Evolutionary conservation across 352 stramenopile species (phyloP).

Genomic region (Thraustochytrium sp.): DNA sequence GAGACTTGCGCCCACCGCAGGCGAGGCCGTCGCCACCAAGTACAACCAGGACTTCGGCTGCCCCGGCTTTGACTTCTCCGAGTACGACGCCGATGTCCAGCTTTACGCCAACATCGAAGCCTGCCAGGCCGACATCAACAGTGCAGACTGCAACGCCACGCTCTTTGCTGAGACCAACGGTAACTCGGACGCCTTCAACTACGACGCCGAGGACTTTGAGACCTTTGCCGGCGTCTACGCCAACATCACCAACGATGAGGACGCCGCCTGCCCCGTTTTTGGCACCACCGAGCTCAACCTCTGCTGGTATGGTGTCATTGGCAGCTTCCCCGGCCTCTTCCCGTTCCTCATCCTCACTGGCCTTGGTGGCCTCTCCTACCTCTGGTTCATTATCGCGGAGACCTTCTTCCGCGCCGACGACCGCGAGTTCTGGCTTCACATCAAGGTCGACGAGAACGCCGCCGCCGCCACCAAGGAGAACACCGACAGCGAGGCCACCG

Average conservation of each 20-base stretch:
- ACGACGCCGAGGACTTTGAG: neutral
- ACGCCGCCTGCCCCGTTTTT: neutral
- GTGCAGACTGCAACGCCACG: neutral
- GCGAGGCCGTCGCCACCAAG: neutral
- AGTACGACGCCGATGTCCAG: neutral
- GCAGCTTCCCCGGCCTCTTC: constrained; percentile 11
- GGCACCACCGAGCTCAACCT: constrained; percentile 43
- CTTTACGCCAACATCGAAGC: constrained; percentile 1
- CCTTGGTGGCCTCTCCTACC: constrained; percentile 7
- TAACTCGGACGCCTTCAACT: neutral
- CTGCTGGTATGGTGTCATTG: constrained; percentile 35
- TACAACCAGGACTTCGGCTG: constrained; percentile 18
- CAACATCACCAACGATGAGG: constrained; percentile 3
- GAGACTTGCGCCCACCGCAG: neutral
- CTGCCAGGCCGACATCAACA: neutral
- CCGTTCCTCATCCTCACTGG: constrained; percentile 27
- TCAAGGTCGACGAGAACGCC: neutral
- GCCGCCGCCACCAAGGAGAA: neutral
- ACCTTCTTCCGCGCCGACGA: constrained; percentile 38
- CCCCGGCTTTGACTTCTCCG: constrained; percentile 28
- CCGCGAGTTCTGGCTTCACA: constrained; percentile 16
- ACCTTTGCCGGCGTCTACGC: neutral
- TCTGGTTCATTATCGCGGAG: constrained; percentile 45
- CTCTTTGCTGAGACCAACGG: neutral
- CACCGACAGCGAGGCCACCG: neutral